Evolutionary conservation across 208 protist genomes (phyloP).

Genomic region (Novymonas esmeraldas): DNA sequence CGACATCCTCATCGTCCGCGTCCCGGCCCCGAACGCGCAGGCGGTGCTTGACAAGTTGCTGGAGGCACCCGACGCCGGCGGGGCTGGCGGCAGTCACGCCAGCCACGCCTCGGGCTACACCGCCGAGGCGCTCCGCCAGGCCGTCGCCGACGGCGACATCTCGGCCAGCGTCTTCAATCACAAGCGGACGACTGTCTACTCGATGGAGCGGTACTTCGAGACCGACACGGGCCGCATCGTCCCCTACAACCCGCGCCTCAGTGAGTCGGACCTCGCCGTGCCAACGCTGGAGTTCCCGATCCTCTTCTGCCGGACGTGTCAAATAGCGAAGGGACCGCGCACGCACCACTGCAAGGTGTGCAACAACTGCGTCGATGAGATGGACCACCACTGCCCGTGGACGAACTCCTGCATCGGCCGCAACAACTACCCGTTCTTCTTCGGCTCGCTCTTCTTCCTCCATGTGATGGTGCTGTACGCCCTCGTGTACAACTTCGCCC

Average conservation of each 20-base stretch:
- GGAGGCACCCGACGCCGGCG: slow-evolving; percentile 9
- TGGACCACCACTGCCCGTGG: slow-evolving; percentile 79
- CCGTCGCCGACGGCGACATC: slow-evolving; percentile 26
- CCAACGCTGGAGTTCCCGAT: slow-evolving; percentile 49
- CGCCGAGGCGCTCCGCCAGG: slow-evolving; percentile 17
- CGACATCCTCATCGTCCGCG: slow-evolving; percentile 41
- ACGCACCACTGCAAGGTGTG: slow-evolving; percentile 68
- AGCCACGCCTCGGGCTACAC: not conserved
- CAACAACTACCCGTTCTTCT: slow-evolving; percentile 69
- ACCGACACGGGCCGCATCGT: slow-evolving; percentile 36
- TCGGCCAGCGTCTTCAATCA: slow-evolving; percentile 31
- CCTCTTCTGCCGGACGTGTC: slow-evolving; percentile 55
- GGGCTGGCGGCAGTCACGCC: not conserved
- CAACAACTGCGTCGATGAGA: slow-evolving; percentile 59
- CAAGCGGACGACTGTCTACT: slow-evolving; percentile 30
- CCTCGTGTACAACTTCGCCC: slow-evolving; percentile 37
- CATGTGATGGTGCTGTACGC: slow-evolving; percentile 45
- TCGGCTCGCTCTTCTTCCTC: slow-evolving; percentile 35
- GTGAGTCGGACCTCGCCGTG: slow-evolving; percentile 29
- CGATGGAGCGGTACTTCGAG: slow-evolving; percentile 45
- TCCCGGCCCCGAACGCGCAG: slow-evolving; percentile 51
- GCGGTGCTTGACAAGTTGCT: slow-evolving; percentile 35
- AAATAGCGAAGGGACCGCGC: slow-evolving; percentile 50
- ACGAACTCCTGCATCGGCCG: slow-evolving; percentile 64
- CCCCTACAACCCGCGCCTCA: slow-evolving; percentile 34